Base-by-base conservation (phyloP, 169 alveolate species). In the Cryptosporidium sp. region DNA sequence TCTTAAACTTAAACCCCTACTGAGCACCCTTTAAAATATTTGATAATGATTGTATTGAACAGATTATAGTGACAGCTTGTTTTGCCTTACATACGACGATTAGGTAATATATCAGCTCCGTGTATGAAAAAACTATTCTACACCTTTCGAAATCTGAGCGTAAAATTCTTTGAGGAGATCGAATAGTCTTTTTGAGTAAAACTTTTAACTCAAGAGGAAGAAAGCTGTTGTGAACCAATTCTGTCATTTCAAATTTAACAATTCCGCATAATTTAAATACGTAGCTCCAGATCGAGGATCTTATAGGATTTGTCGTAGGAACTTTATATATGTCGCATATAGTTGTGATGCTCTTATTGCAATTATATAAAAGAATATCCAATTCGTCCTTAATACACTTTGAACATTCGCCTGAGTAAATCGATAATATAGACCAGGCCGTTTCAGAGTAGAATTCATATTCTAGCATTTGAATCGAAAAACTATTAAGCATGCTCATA, bases 131-230 rank as follows among this genome's bases (percentile, higher is more conserved):
- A 31, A 59, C 50, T 33, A 26, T 74, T 59, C 73, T 74, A 35
- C 86, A 74, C 23, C 86, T 74, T 37, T 58, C 86, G 37, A 58
- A 74, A 14, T 74, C 86, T 31, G 86, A 74, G 33, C 86, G 58
- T n/a, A 74, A 26, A 35, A 74, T 74, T 9, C 39, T 74, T 7
- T 58, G 86, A 37, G 73, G 73, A 29, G 12, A 52, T 37, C 73
- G 68, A 26, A 58, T 74, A 0, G 41, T 59, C 39, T 74, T 74
- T 29, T 74, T 74, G 14, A 74, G 43, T 0, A 74, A 43, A 74
- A 74, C 71, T 31, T 74, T 74, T 35, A 58, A 71, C 58, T 59
- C 86, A 18, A 74, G 73, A 26, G 86, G 86, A 12, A 74, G 86
- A 18, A 74, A 74, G 55, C 86, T 74, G 31, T 74, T 74, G 21